Evolutionary conservation across 495 filamentous ascomycete genomes (phyloP).

Genomic region (Aspergillus avenaceus): DNA sequence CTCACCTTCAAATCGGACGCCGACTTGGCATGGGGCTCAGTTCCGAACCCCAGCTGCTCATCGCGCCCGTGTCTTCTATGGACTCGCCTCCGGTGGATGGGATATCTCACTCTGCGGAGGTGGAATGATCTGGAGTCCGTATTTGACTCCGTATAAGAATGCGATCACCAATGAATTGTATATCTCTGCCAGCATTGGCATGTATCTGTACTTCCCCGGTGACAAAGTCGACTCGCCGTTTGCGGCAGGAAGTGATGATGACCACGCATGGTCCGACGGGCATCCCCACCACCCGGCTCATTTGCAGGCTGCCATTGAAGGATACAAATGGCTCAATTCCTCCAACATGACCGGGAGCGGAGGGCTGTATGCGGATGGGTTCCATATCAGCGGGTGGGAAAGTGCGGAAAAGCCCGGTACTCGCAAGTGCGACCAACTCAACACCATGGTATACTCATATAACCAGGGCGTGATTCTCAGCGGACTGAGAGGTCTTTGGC

Average conservation of each 20-base stretch:
- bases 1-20: constrained; percentile 8
- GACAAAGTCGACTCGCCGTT: constrained; percentile 72
- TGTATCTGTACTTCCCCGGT: constrained; percentile 90
- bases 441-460: constrained; percentile 92
- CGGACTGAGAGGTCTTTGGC: constrained; percentile 75
- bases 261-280: constrained; percentile 14
- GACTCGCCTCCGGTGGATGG: constrained; percentile 75
- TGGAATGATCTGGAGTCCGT: constrained; percentile 91
- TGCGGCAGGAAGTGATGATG: constrained; percentile 11
- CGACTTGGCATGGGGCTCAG: constrained; percentile 67
- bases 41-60: constrained; percentile 81
- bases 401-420: constrained; percentile 43
- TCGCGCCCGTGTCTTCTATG: constrained; percentile 84
- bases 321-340: constrained; percentile 71
- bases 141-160: constrained; percentile 86
- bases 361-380: constrained; percentile 87
- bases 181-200: constrained; percentile 75
- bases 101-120: constrained; percentile 77
- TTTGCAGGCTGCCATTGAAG: constrained; percentile 68
- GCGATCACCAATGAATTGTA: constrained; percentile 94
- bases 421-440: constrained; percentile 66
- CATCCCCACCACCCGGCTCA: constrained; percentile 60
- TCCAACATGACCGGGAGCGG: constrained; percentile 76
- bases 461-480: constrained; percentile 95
- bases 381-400: constrained; percentile 72